Percentiles rank a stretch among this genome's conserved stretches.
Conservation (phyloP, 345 rosid genomes). For the Arabis alpina region DNA sequence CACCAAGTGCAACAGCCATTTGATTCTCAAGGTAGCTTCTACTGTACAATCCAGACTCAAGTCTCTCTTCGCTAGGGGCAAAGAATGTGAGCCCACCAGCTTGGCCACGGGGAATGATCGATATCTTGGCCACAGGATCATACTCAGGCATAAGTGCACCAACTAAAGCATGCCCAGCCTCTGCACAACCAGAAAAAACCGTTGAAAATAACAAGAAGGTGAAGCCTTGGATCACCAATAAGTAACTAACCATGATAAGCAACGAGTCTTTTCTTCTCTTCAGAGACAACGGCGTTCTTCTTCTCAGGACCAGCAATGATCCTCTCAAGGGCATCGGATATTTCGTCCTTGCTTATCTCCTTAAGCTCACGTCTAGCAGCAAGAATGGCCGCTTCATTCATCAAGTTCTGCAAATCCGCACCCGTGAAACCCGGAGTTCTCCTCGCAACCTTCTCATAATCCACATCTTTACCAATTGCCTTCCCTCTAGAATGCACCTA, state of each 20-base stretch:
- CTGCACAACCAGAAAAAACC: constrained; percentile 39
- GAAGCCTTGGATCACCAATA: background rate
- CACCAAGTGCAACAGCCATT: constrained; percentile 98
- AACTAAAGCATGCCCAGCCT: constrained; percentile 97
- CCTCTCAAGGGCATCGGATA: constrained; percentile 95
- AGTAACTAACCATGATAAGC: constrained; percentile 78
- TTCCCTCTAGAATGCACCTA: constrained; percentile 98
- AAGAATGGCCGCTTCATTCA: constrained; percentile 98
- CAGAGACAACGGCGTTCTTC: constrained; percentile 96
- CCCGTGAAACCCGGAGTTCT: constrained; percentile 98
- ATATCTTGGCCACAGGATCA: constrained; percentile 95
- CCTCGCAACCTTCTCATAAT: constrained; percentile 91
- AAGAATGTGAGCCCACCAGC: constrained; percentile 98
- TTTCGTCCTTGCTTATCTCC: constrained; percentile 98
- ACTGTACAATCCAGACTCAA: constrained; percentile 96
- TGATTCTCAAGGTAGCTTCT: constrained; percentile 97
- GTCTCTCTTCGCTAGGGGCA: constrained; percentile 97
- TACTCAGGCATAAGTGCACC: constrained; percentile 98
- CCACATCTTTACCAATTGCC: constrained; percentile 96
- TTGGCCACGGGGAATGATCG: constrained; percentile 96
- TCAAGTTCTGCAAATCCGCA: constrained; percentile 93
- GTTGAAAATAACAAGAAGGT: background rate
- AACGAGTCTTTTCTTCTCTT: constrained; percentile 88
- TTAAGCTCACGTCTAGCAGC: constrained; percentile 97
- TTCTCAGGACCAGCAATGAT: constrained; percentile 99